Conservation (phyloP, 139 green algal species). For the Zygnema circumcarinatum region DNA sequence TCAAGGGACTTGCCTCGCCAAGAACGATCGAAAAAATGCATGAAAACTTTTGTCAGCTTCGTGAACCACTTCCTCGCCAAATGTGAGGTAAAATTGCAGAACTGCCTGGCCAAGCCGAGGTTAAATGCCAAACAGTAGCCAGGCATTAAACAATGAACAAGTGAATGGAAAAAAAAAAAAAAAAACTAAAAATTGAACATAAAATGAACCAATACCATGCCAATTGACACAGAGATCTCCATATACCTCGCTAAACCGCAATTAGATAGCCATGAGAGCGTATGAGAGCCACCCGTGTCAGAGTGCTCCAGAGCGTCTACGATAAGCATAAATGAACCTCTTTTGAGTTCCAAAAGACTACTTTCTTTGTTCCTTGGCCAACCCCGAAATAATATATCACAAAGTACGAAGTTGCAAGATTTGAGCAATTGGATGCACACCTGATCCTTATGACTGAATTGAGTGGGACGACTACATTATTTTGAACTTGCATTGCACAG, state of each 20-base stretch:
- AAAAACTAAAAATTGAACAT: background rate
- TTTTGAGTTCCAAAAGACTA: too few species aligned
- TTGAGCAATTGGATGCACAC: constrained; percentile 1
- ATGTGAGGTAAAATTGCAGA: constrained; percentile 11
- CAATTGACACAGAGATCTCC: background rate
- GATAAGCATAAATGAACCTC: too few species aligned
- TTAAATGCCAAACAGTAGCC: background rate
- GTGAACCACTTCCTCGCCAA: constrained; percentile 9
- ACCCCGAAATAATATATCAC: constrained; percentile 7
- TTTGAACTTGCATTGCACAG: background rate
- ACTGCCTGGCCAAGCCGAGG: background rate
- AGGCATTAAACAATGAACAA: background rate
- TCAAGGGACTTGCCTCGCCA: background rate
- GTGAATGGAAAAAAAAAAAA: background rate
- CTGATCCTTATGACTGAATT: too few species aligned
- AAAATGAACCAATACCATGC: background rate
- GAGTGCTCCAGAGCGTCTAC: too few species aligned
- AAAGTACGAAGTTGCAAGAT: background rate
- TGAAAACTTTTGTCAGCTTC: constrained; percentile 20
- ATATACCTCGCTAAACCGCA: background rate
- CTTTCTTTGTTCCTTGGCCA: too few species aligned
- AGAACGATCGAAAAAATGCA: background rate
- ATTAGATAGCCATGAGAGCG: too few species aligned
- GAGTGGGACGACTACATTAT: too few species aligned
- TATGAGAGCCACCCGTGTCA: too few species aligned